Conservation (phyloP, 805 yeast species). For the Peterozyma toletana region DNA sequence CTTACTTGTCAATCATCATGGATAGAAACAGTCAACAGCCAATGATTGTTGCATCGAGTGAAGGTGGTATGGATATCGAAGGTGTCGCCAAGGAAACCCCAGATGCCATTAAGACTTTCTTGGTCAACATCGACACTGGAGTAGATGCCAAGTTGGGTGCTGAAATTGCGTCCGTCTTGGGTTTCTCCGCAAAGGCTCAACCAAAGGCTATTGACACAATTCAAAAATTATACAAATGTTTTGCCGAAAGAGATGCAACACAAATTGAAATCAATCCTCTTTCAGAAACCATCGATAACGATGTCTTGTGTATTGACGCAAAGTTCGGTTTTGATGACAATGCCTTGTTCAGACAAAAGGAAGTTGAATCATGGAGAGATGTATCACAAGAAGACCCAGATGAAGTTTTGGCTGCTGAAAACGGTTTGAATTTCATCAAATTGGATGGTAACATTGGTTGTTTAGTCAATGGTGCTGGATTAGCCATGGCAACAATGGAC, state of each 20-base stretch:
- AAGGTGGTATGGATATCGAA: constrained; percentile 99
- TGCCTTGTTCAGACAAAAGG: constrained; percentile 91
- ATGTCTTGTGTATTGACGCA: constrained; percentile 98
- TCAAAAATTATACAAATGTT: constrained; percentile 81
- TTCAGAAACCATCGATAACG: constrained; percentile 84
- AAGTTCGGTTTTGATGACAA: constrained; percentile 97
- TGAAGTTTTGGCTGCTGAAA: constrained; percentile 87
- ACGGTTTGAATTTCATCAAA: constrained; percentile 92
- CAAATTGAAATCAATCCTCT: constrained; percentile 98
- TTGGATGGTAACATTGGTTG: constrained; percentile 98
- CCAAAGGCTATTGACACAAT: constrained; percentile 85
- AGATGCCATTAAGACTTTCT: constrained; percentile 82
- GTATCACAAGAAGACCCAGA: constrained; percentile 96
- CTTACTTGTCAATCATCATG: constrained; percentile 89
- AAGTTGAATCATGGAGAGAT: constrained; percentile 96
- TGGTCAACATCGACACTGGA: constrained; percentile 71
- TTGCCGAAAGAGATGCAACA: constrained; percentile 88
- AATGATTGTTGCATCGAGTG: constrained; percentile 89
- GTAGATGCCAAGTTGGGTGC: constrained; percentile 71
- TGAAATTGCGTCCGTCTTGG: constrained; percentile 72
- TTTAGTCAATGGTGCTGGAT: constrained; percentile 98
- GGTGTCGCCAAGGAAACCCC: constrained; percentile 94
- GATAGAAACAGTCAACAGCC: constrained; percentile 91
- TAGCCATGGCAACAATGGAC: constrained; percentile 99
- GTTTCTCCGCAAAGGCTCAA: constrained; percentile 70